A percentile compares a stretch with the other conserved stretches of the same genome.
phyloP scores from a whole-genome alignment of 2,329 filamentous ascomycete genomes.

The Blumeria graminis region DNA sequence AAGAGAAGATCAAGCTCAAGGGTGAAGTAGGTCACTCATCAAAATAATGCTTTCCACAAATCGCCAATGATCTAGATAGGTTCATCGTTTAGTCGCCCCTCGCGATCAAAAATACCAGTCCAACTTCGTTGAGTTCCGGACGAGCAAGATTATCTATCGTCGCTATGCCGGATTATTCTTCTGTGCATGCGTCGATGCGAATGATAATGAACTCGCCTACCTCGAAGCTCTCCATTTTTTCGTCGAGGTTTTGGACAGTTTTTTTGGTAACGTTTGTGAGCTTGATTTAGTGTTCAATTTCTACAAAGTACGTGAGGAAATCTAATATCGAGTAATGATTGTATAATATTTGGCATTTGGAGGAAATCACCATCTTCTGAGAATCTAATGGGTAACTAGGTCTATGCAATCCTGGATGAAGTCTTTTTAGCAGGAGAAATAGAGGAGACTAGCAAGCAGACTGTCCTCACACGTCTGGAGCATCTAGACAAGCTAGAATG shows the following conservation, averaged over 20 bases:
- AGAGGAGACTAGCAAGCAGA: conserved; percentile 96
- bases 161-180: conserved; percentile 97
- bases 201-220: conserved; percentile 93
- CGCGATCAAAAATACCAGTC: conserved; percentile 98
- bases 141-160: conserved; percentile 91
- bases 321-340: not conserved
- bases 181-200: conserved; percentile 95
- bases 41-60: not conserved
- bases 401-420: conserved; percentile 95
- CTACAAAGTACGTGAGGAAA: conserved; percentile 27
- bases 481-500: conserved; percentile 91
- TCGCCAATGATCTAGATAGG: conserved; percentile 22
- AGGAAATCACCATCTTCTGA: not conserved
- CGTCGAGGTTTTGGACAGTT: conserved; percentile 92
- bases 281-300: conserved; percentile 72
- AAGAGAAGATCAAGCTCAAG: conserved; percentile 97
- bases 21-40: conserved; percentile 43
- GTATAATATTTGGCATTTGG: no score
- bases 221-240: conserved; percentile 98
- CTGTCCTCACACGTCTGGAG: conserved; percentile 78
- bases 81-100: conserved; percentile 90
- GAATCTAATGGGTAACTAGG: conserved; percentile 20
- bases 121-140: conserved; percentile 93
- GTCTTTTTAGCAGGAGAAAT: conserved; percentile 96
- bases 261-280: conserved; percentile 98